These are phyloP conservation scores for Yamadazyma conglobata DNA, from an alignment of 1,139 yeast genomes.

Conservation along the genomic window DNA sequence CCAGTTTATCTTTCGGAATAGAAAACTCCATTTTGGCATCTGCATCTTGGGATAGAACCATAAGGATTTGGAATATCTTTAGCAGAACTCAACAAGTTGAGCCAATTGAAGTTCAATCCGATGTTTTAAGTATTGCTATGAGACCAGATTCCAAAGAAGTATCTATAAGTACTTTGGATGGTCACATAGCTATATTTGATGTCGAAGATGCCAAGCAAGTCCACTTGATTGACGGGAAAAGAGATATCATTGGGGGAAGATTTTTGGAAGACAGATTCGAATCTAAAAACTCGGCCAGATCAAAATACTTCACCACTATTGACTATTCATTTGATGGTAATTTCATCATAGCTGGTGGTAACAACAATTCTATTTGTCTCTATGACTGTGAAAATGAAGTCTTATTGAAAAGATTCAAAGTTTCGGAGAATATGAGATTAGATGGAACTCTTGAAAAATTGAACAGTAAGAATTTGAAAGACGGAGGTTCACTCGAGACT, in stretches of 20 bases:
- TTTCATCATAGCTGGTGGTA: constrained; percentile 88
- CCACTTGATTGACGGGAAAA: constrained; percentile 81
- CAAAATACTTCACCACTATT: constrained; percentile 78
- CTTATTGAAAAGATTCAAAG: constrained; percentile 71
- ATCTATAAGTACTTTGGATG: constrained; percentile 86
- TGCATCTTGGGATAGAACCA: constrained; percentile 96
- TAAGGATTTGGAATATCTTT: constrained; percentile 89
- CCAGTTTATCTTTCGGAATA: constrained; percentile 79
- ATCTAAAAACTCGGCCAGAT: constrained; percentile 75
- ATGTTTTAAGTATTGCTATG: constrained; percentile 79
- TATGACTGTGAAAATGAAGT: constrained; percentile 90
- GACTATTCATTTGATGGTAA: constrained; percentile 88
- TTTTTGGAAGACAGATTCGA: constrained; percentile 77
- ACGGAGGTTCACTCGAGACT: constrained; percentile 80
- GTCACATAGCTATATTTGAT: constrained; percentile 81
- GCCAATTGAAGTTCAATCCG: constrained; percentile 82
- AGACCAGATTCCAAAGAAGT: constrained; percentile 91
- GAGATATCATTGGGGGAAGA: constrained; percentile 87
- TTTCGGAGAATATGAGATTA: constrained; percentile 83
- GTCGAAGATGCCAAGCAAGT: constrained; percentile 77
- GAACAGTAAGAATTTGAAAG: constrained; percentile 80
- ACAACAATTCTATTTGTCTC: constrained; percentile 84
- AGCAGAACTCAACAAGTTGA: constrained; percentile 83
- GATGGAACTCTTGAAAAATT: constrained; percentile 83
- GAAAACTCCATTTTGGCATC: constrained; percentile 81